Percentiles rank a stretch among this genome's conserved stretches.
Evolutionary conservation across 2,329 filamentous ascomycete genomes (phyloP).

Genomic region (Leptodontidium sp.): DNA sequence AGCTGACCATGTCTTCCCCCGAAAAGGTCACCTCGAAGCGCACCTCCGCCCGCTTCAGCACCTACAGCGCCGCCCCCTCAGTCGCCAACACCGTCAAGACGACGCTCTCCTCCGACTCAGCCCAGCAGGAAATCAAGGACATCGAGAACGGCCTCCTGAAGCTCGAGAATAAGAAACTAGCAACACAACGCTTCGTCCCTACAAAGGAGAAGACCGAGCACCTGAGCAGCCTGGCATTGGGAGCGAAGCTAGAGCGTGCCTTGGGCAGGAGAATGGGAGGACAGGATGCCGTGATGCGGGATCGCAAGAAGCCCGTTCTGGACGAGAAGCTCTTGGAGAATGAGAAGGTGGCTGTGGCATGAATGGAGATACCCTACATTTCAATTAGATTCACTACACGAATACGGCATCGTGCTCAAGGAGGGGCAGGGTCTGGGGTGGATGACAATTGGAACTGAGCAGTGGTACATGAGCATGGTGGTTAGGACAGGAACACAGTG

Average conservation of each 20-base stretch:
- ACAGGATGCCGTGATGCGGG: slow-evolving; percentile 73
- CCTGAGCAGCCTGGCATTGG: slow-evolving; percentile 73
- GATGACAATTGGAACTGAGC: neutral
- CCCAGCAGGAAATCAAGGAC: slow-evolving; percentile 60
- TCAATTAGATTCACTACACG: neutral
- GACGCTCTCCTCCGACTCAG: slow-evolving; percentile 44
- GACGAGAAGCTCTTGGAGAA: slow-evolving; percentile 22
- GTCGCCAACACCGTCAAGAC: slow-evolving; percentile 51
- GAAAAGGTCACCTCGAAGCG: slow-evolving; percentile 53
- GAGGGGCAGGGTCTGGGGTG: neutral
- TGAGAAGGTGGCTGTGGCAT: slow-evolving; percentile 30
- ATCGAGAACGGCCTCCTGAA: slow-evolving; percentile 71
- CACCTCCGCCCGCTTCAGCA: slow-evolving; percentile 61
- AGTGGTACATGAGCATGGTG: neutral
- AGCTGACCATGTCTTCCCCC: slow-evolving; percentile 33
- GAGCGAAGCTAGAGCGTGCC: slow-evolving; percentile 77
- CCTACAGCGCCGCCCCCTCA: slow-evolving; percentile 56
- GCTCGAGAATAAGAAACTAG: slow-evolving; percentile 73
- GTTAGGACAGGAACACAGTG: no score
- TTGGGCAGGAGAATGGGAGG: slow-evolving; percentile 73
- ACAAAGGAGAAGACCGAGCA: slow-evolving; percentile 72
- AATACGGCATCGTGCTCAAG: neutral
- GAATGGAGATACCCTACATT: neutral
- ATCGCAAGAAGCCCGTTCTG: slow-evolving; percentile 31
- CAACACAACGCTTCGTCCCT: slow-evolving; percentile 72